A percentile compares a stretch with the other conserved stretches of the same genome.
phyloP scores from a whole-genome alignment of 768 basidiomycete genomes.

The Hebeloma cylindrosporum region DNA sequence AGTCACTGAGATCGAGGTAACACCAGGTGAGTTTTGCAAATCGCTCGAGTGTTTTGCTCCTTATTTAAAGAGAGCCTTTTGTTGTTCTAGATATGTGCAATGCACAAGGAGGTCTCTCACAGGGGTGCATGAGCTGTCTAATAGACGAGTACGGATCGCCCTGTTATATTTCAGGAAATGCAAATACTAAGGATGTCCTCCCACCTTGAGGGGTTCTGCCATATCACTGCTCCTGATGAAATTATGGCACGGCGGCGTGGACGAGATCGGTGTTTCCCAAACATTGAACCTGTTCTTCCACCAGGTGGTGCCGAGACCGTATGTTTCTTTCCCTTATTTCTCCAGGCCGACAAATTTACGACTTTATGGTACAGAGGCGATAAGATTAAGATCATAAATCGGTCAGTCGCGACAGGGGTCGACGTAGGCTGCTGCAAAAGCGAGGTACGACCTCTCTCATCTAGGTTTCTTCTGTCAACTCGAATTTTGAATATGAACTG shows the following conservation, averaged over 20 bases:
- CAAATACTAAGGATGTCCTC: neutral
- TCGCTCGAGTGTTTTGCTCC: neutral
- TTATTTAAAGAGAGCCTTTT: no score
- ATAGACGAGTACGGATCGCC: slow-evolving; percentile 21
- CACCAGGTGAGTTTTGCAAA: slow-evolving; percentile 12
- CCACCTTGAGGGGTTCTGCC: slow-evolving; percentile 19
- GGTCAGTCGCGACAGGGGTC: slow-evolving; percentile 20
- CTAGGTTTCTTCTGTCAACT: no score
- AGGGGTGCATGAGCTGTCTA: slow-evolving; percentile 15
- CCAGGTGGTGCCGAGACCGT: slow-evolving; percentile 14
- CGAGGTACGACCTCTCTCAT: slow-evolving; percentile 19
- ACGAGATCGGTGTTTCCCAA: slow-evolving; percentile 21
- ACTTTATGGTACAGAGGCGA: slow-evolving; percentile 8
- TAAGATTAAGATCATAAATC: slow-evolving; percentile 21
- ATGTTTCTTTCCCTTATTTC: neutral
- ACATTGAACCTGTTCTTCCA: slow-evolving; percentile 22
- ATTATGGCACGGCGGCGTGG: slow-evolving; percentile 9
- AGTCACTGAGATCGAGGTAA: slow-evolving; percentile 20
- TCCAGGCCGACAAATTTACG: neutral
- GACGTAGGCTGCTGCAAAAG: slow-evolving; percentile 22
- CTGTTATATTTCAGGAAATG: neutral
- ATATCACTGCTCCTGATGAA: slow-evolving; percentile 19
- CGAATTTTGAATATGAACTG: neutral
- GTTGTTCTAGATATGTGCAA: slow-evolving; percentile 21
- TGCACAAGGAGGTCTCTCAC: slow-evolving; percentile 13